Evolutionary conservation across 2,329 filamentous ascomycete genomes (phyloP).

Genomic region (Neopestalotiopsis sp.): DNA sequence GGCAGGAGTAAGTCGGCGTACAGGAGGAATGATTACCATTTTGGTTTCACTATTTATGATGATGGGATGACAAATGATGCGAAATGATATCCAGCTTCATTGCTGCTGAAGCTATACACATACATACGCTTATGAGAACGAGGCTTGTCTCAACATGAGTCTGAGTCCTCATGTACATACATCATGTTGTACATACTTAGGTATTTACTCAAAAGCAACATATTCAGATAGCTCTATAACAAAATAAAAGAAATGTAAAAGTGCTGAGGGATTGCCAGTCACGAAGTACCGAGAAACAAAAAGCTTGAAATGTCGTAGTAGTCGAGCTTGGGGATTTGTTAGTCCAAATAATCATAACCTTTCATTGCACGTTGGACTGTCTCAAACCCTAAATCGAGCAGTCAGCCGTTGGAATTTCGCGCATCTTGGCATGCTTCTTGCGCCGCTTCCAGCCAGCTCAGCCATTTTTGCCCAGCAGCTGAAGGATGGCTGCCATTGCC

Average conservation of each 20-base stretch:
- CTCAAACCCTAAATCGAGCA: background rate
- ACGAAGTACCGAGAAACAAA: no score
- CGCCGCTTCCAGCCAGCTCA: background rate
- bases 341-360: background rate
- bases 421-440: background rate
- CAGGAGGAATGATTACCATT: background rate
- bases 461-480: background rate
- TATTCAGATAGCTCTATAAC: background rate
- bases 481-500: background rate
- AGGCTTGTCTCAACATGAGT: slow-evolving; percentile 1
- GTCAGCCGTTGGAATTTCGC: slow-evolving; percentile 1
- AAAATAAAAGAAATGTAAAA: background rate
- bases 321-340: background rate
- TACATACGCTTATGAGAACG: background rate
- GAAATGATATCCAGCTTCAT: background rate
- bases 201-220: background rate
- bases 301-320: no score
- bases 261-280: background rate
- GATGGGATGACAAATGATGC: background rate
- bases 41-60: background rate
- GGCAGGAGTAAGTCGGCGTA: background rate
- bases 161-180: background rate
- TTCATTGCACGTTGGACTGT: background rate
- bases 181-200: background rate
- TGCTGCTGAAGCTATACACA: background rate